Base-by-base conservation (phyloP, 2,329 filamentous ascomycete species). In the Exophiala mesophila region DNA sequence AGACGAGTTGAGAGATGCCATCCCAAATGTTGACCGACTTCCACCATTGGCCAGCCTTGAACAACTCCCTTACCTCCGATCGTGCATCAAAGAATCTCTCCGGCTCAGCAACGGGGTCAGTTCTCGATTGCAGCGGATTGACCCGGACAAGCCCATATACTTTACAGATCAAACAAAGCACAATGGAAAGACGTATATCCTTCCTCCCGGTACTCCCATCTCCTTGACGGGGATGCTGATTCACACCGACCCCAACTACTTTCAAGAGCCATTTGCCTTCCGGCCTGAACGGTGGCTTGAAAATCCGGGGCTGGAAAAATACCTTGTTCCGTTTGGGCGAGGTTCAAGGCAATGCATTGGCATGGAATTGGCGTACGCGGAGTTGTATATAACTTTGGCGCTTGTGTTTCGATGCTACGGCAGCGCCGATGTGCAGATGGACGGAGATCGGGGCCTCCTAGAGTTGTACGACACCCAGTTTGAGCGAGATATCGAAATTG, bases 261-360 rank as follows among this genome's bases (percentile, higher is more conserved):
- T 67, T 52, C 62, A 61, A 0, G 37, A 61, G 6, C 56, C 59
- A 3, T 38, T 45, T 12, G 23, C 38, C 0, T 70, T 65, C 39
- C 54, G 63, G 3, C 66, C 67, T 0, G 63, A 69, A 41, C 61
- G 67, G 21, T 71, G 67, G 66, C 52, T 69, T 44, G 57, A 3
- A 54, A 58, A 16, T 60, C 63, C 4, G 3, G 48, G 46, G 15
- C 53, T 66, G 3, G 61, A 64, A 5, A 59, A 59, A 21, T 69
- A 63, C 41, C 57, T 67, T 35, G 60, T 69, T 6, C 58, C 57
- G 1, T 70, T 70, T 44, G 57, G 61, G 1, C 60, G 60, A 18
- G 69, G 69, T 0, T 61, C 63, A 3, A 56, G 68, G 10, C 54
- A 55, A 6, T 72, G 68, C 46, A 49, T 71, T 7, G 68, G 69